Conservation (phyloP, 768 basidiomycete species). For the Suillus plorans region DNA sequence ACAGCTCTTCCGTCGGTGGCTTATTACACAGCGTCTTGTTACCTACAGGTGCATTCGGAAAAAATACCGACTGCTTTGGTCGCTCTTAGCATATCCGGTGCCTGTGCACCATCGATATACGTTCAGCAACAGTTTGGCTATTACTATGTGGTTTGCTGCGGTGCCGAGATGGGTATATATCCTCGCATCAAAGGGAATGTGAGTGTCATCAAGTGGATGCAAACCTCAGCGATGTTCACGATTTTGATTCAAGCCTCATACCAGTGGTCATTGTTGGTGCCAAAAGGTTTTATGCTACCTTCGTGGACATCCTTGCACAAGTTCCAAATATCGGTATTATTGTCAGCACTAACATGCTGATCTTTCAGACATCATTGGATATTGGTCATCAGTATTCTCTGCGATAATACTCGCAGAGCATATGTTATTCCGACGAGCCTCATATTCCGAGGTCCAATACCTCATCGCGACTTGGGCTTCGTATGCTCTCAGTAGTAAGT, state of each 20-base stretch:
- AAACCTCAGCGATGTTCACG: background rate
- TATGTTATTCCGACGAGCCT: background rate
- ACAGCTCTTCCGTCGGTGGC: background rate
- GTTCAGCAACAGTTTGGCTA: background rate
- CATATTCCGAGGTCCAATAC: background rate
- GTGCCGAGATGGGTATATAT: background rate
- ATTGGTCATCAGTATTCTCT: background rate
- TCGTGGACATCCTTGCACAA: background rate
- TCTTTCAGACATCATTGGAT: background rate
- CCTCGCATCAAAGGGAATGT: background rate
- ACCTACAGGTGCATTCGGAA: background rate
- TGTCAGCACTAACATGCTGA: background rate
- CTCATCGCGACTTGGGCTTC: background rate
- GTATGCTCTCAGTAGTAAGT: no score
- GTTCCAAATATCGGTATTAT: background rate
- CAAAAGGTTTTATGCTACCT: background rate
- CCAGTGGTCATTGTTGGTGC: background rate
- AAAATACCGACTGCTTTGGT: background rate
- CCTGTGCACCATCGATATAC: background rate
- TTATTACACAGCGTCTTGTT: background rate
- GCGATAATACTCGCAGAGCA: background rate
- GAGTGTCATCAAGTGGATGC: background rate
- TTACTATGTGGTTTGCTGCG: background rate
- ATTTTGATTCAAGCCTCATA: background rate
- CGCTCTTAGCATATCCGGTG: background rate